Evolutionary conservation across 1,284 basidiomycete species (phyloP), one percentile per base, ranked within the genome.

Genomic region (Gomphus bonarii): DNA sequence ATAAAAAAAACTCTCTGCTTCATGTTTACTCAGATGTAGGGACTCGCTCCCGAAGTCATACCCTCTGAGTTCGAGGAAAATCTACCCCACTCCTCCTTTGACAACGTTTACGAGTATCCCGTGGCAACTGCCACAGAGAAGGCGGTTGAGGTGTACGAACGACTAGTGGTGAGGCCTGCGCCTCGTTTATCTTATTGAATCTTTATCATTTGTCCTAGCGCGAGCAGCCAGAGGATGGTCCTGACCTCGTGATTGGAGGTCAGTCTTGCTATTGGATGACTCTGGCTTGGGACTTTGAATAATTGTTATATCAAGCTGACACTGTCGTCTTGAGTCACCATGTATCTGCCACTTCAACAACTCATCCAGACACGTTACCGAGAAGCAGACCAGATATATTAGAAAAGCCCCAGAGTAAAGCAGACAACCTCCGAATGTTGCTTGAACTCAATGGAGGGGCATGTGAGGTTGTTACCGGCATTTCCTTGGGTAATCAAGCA

Each of bases 241-340:
- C 95, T 3, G 95, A 98, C 70, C 78, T 98, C 25, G 93, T 98
- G 48, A 97, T 99, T 62, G 87, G 82, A 61, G 91, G 91, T 90
- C 48, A 54, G 78, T 35, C 20, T 40, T 33, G 14, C 40, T 46
- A 25, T 44, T 25, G 7, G 50, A 30, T 52, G 30, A 22, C n/a
- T 50, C 33, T 18, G 30, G 20, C 25, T 20, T 33, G 33, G 18
- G 12, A 12, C 14, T 36, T 20, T 16, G 49, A 25, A 43, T 14
- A 20, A 36, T 28, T 56, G 46, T 40, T 16, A n/a, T 31, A 18
- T 50, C 36, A 22, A 91, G 94, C 93, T 59, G 94, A 97, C 66
- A 97, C 94, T 0, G 82, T 97, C 16, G 91, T 97, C 20, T 73
- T 97, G 50, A 89, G 88, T 18, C 90, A 91, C 58, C 81, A 82